Evolutionary conservation across 306 rosid genomes (phyloP).

Genomic region (Bauhinia variegata): DNA sequence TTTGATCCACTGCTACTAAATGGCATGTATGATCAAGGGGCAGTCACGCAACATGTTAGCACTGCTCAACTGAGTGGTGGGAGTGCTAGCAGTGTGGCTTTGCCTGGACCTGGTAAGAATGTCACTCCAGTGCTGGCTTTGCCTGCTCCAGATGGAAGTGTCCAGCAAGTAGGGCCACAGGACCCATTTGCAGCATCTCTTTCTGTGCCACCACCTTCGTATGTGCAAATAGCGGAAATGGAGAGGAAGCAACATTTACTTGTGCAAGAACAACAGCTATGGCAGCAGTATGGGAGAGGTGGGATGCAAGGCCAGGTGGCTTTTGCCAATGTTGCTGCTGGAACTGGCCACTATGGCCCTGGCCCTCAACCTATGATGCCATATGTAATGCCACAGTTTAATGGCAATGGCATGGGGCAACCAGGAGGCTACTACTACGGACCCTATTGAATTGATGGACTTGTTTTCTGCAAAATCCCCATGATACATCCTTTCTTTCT

Average conservation of each 20-base stretch:
- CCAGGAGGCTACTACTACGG: slow-evolving; percentile 68
- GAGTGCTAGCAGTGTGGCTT: slow-evolving; percentile 79
- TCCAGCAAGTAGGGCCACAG: slow-evolving; percentile 59
- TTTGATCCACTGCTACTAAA: slow-evolving; percentile 72
- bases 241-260: slow-evolving; percentile 84
- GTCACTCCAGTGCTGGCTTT: slow-evolving; percentile 61
- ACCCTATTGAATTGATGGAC: slow-evolving; percentile 36
- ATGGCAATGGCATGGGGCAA: slow-evolving; percentile 50
- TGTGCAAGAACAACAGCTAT: slow-evolving; percentile 69
- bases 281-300: slow-evolving; percentile 78
- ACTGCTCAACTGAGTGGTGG: slow-evolving; percentile 62
- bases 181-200: slow-evolving; percentile 89
- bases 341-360: slow-evolving; percentile 47
- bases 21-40: slow-evolving; percentile 93
- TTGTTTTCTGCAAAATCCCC: neutral
- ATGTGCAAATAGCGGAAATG: slow-evolving; percentile 86
- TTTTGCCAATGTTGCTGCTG: slow-evolving; percentile 56
- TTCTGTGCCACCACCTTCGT: slow-evolving; percentile 76
- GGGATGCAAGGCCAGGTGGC: slow-evolving; percentile 86
- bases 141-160: slow-evolving; percentile 84
- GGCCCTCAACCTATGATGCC: slow-evolving; percentile 56
- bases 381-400: slow-evolving; percentile 66
- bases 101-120: slow-evolving; percentile 56
- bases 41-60: slow-evolving; percentile 75
- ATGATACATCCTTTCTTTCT: neutral